phyloP scores from a whole-genome alignment of 169 alveolate species.

The Cryptosporidium bovis region DNA sequence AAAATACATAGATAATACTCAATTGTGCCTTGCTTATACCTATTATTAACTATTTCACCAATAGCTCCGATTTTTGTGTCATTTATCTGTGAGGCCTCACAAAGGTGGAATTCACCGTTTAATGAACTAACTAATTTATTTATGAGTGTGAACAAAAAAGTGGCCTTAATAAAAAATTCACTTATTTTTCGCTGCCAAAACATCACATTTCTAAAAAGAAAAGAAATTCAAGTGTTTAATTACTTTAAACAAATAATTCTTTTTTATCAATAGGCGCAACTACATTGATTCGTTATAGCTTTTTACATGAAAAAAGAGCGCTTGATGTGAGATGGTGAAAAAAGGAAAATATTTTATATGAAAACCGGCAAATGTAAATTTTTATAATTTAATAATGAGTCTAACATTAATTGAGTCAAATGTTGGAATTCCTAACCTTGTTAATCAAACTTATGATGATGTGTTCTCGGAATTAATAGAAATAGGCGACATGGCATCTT shows the following conservation, averaged over 20 bases:
- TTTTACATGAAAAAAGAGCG: no score
- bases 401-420: slow-evolving; percentile 49
- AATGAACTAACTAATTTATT: not conserved
- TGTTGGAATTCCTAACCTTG: slow-evolving; percentile 35
- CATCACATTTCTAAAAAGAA: not conserved
- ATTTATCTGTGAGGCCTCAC: slow-evolving; percentile 6
- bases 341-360: no score
- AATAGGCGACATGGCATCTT: slow-evolving; percentile 68
- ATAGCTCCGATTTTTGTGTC: not conserved
- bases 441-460: slow-evolving; percentile 31
- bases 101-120: not conserved
- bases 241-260: no score
- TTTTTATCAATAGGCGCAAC: no score
- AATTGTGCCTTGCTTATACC: slow-evolving; percentile 70
- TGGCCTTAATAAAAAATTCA: not conserved
- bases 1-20: slow-evolving; percentile 55
- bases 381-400: slow-evolving; percentile 1
- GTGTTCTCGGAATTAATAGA: slow-evolving; percentile 27
- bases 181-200: not conserved
- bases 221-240: no score
- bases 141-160: not conserved
- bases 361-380: no score
- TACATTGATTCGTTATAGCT: no score
- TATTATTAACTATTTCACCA: slow-evolving; percentile 22
- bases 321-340: no score